Conservation (phyloP, 75 land plant genomes). For the Pinus albicaulis region DNA sequence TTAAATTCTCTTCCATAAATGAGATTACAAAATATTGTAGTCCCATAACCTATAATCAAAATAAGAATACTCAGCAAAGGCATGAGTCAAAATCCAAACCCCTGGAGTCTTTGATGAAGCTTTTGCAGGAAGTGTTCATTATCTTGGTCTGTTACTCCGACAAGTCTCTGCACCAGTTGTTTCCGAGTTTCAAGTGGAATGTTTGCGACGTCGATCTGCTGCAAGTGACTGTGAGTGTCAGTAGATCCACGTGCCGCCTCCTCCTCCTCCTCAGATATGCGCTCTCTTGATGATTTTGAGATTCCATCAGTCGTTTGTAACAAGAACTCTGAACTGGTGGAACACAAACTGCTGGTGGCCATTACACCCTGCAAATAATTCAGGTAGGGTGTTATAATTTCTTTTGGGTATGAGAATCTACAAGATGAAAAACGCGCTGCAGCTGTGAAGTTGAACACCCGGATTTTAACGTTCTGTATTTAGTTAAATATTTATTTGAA, state of each 20-base stretch:
- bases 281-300: too few species aligned
- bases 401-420: too few species aligned
- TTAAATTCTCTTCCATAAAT: too few species aligned
- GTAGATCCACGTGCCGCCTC: constrained; percentile 6
- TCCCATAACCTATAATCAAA: neutral
- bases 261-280: constrained; percentile 18
- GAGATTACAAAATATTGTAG: neutral
- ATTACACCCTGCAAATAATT: too few species aligned
- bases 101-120: constrained; percentile 57
- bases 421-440: too few species aligned
- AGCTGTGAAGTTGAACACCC: too few species aligned
- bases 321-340: too few species aligned
- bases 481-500: too few species aligned
- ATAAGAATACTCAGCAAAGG: neutral
- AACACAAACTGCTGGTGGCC: too few species aligned
- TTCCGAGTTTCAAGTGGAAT: constrained; percentile 41
- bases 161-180: constrained; percentile 53
- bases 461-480: too few species aligned
- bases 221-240: neutral
- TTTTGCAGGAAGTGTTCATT: constrained; percentile 16
- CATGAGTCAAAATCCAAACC: constrained; percentile 24
- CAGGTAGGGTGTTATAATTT: too few species aligned
- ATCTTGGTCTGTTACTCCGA: constrained; percentile 57
- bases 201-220: constrained; percentile 46
- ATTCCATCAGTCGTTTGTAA: too few species aligned